Percentiles rank a stretch among this genome's conserved stretches.
Conservation (phyloP, 2,329 filamentous ascomycete genomes). For the Neonectria neomacrospora region DNA sequence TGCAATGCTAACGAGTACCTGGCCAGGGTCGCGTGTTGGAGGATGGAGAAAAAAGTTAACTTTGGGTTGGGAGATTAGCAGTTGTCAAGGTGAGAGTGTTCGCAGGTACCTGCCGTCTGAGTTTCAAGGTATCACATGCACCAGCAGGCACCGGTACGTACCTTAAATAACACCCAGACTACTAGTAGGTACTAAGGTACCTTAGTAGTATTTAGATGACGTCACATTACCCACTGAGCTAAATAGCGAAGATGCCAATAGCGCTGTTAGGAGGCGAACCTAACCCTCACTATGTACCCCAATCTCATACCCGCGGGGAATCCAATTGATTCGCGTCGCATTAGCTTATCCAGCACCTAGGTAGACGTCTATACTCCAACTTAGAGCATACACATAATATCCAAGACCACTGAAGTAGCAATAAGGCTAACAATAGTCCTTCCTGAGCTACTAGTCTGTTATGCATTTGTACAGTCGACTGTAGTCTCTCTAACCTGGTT, state of each 20-base stretch:
- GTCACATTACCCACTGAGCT: too few relatives aligned
- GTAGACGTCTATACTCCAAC: too few relatives aligned
- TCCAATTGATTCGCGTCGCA: too few relatives aligned
- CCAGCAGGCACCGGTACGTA: neutral
- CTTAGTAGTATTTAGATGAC: too few relatives aligned
- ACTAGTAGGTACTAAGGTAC: too few relatives aligned
- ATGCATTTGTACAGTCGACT: slow-evolving; percentile 15
- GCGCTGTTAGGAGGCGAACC: too few relatives aligned
- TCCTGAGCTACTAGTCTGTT: neutral
- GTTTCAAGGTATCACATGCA: neutral
- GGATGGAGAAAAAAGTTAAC: neutral
- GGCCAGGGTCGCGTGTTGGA: neutral
- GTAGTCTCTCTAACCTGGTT: neutral
- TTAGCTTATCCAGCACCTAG: too few relatives aligned
- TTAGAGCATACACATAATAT: neutral
- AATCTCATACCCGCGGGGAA: too few relatives aligned
- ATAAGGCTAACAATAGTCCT: neutral
- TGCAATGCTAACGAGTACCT: neutral
- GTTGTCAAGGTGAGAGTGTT: neutral
- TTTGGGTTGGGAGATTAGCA: neutral
- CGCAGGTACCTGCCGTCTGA: neutral
- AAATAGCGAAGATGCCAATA: too few relatives aligned
- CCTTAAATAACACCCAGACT: neutral
- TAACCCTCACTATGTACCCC: too few relatives aligned
- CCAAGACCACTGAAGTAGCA: neutral